Conservation (phyloP, 1,139 yeast genomes). For the Pneumocystis sp. region DNA sequence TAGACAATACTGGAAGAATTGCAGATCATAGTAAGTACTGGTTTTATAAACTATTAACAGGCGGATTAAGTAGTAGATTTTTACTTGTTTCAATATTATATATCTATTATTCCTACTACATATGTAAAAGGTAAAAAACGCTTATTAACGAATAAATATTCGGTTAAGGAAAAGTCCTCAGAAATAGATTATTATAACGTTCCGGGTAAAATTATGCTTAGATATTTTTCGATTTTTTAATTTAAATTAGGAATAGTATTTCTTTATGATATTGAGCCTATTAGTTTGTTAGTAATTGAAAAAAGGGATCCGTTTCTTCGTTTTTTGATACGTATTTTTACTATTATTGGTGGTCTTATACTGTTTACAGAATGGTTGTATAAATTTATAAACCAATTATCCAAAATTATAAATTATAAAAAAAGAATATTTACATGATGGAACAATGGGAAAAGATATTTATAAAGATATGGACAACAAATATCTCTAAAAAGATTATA, state of each 20-base stretch:
- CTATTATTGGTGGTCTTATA: conserved; percentile 60
- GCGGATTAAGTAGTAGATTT: conserved; percentile 5
- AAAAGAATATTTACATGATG: background rate
- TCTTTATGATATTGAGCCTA: conserved; percentile 78
- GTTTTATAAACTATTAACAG: background rate
- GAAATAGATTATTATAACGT: conserved; percentile 19
- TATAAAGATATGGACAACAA: background rate
- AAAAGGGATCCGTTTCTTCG: conserved; percentile 59
- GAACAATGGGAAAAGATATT: background rate
- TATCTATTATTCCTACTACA: conserved; percentile 73
- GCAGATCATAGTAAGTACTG: conserved; percentile 18
- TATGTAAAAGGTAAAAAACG: conserved; percentile 50
- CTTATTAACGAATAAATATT: conserved; percentile 74
- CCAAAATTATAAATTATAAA: background rate
- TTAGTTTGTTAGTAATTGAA: conserved; percentile 55
- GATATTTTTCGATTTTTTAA: background rate
- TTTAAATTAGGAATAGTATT: conserved; percentile 47
- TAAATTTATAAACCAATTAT: background rate
- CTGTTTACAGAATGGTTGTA: conserved; percentile 33
- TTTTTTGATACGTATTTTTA: conserved; percentile 63
- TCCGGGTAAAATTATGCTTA: conserved; percentile 20
- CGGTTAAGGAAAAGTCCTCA: conserved; percentile 44
- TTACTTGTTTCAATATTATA: conserved; percentile 38
- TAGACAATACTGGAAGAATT: conserved; percentile 39
- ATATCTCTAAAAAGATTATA: background rate